Evolutionary conservation across 352 stramenopile genomes (phyloP).

Genomic region (Bremia lactucae): DNA sequence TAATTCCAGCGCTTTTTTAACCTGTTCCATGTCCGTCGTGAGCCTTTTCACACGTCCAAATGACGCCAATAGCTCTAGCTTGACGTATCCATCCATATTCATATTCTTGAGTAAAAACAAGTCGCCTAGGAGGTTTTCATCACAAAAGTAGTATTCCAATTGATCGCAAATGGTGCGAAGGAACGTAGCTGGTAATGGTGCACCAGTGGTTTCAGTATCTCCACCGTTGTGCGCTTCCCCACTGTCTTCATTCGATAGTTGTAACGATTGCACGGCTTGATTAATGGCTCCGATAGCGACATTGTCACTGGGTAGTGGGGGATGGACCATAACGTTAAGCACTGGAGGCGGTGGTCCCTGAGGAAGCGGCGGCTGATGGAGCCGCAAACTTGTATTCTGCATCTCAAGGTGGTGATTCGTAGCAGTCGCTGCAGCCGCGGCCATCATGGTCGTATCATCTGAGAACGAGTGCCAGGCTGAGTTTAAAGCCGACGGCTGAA

Average conservation of each 20-base stretch:
- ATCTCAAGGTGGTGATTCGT: slow-evolving; percentile 15
- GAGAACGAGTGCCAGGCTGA: slow-evolving; percentile 46
- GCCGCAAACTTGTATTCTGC: slow-evolving; percentile 12
- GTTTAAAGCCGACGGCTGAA: slow-evolving; percentile 45
- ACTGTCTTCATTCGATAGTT: slow-evolving; percentile 30
- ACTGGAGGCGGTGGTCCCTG: slow-evolving; percentile 31
- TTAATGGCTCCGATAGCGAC: slow-evolving; percentile 45
- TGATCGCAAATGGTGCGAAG: slow-evolving; percentile 81
- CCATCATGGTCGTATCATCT: slow-evolving; percentile 30
- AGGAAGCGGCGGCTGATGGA: slow-evolving; percentile 21
- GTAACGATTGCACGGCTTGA: slow-evolving; percentile 47
- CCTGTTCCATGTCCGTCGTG: slow-evolving; percentile 70
- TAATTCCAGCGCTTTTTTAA: slow-evolving; percentile 74
- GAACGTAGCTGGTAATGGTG: slow-evolving; percentile 64
- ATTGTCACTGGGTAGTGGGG: slow-evolving; percentile 21
- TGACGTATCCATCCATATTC: slow-evolving; percentile 83
- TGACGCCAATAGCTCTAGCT: slow-evolving; percentile 71
- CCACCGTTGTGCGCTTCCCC: slow-evolving; percentile 29
- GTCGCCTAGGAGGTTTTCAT: slow-evolving; percentile 79
- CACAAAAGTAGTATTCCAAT: slow-evolving; percentile 84
- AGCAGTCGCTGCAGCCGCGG: slow-evolving; percentile 10
- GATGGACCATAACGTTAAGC: slow-evolving; percentile 37
- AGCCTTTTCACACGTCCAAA: slow-evolving; percentile 84
- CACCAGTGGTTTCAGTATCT: slow-evolving; percentile 16
- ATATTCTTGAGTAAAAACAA: slow-evolving; percentile 85